Evolutionary conservation across 495 filamentous ascomycete genomes (phyloP), one percentile per base, ranked within the genome.

Genomic region (Immersiella caudata): DNA sequence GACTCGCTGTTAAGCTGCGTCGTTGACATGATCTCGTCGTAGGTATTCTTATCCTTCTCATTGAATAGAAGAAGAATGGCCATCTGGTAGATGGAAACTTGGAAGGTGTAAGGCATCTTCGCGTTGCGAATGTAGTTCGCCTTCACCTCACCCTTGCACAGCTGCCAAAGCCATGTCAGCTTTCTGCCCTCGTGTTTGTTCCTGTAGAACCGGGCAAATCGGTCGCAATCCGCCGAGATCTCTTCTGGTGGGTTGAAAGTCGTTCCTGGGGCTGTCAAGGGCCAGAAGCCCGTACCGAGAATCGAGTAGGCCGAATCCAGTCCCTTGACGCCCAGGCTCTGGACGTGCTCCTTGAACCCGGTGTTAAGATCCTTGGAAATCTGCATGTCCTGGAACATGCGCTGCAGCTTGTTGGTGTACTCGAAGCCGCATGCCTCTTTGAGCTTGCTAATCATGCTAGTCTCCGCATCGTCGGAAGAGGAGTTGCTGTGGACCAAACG

Each of bases 301-400:
- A 99, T 89, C 25, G 93, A 89, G 79, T 94, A 97, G 29, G 87
- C 84, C 9, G 93, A 87, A 73, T 96, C 94, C 35, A 91, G 86
- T 2, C 67, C 68, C 68, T 79, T 70, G 25, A 54, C n/a, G 36
- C 60, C 70, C 8, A 84, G 82, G 67, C 85, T 85, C 20, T 85
- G 81, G 46, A 87, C 65, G 58, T 84, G 81, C 56, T 81, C 82
- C 75, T 90, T 89, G 85, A 94, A 98, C 40, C 86, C 86, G 40
- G 85, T 84, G 78, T 99, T 98, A 61, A 99, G 88, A 80, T 98
- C 96, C 78, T 97, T 96, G 71, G 94, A 97, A 60, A 96, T 95
- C 76, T 97, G 95, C 80, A 99, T 98, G 72, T 99, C 95, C 76
- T 97, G 93, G 86, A 98, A 98, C 95, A 99, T 99, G 73, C 96